phyloP scores from a whole-genome alignment of 2,329 filamentous ascomycete genomes.

The Talaromyces albobiverticillius region DNA sequence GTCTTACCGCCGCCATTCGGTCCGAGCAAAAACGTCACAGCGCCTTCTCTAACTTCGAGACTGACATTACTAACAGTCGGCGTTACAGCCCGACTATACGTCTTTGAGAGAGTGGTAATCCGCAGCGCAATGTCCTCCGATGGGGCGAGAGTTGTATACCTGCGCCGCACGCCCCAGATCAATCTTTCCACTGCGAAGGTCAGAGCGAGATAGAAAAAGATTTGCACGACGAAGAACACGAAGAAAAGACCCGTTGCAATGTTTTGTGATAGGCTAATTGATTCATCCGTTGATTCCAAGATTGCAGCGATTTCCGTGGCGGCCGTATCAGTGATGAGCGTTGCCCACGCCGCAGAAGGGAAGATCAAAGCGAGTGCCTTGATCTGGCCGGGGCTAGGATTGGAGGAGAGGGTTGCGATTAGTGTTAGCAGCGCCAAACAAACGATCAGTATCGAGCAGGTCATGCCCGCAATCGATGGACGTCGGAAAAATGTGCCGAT shows the following conservation, averaged over 20 bases:
- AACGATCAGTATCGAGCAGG: constrained; percentile 68
- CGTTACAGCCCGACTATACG: constrained; percentile 61
- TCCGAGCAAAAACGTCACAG: constrained; percentile 82
- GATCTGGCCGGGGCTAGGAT: constrained; percentile 54
- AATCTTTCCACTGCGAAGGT: constrained; percentile 65
- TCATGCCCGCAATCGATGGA: constrained; percentile 83
- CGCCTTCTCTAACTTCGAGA: constrained; percentile 68
- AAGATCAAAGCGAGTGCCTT: constrained; percentile 73
- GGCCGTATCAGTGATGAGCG: constrained; percentile 72
- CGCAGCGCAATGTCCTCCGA: constrained; percentile 59
- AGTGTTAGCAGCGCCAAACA: constrained; percentile 81
- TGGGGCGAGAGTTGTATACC: constrained; percentile 42
- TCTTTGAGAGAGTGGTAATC: constrained; percentile 72
- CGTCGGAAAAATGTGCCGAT: constrained; percentile 81
- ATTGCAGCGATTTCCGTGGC: constrained; percentile 65
- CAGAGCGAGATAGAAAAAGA: constrained; percentile 74
- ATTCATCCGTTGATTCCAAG: neutral
- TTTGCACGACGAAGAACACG: constrained; percentile 70
- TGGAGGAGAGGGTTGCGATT: constrained; percentile 59
- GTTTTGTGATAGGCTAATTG: neutral
- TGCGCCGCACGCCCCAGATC: constrained; percentile 72
- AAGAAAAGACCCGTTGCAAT: neutral
- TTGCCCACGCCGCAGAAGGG: constrained; percentile 83
- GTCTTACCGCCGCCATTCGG: constrained; percentile 90
- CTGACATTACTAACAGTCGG: constrained; percentile 73